These are phyloP conservation scores for Naganishia friedmannii DNA, from an alignment of 768 basidiomycete species.

Conservation along the genomic window DNA sequence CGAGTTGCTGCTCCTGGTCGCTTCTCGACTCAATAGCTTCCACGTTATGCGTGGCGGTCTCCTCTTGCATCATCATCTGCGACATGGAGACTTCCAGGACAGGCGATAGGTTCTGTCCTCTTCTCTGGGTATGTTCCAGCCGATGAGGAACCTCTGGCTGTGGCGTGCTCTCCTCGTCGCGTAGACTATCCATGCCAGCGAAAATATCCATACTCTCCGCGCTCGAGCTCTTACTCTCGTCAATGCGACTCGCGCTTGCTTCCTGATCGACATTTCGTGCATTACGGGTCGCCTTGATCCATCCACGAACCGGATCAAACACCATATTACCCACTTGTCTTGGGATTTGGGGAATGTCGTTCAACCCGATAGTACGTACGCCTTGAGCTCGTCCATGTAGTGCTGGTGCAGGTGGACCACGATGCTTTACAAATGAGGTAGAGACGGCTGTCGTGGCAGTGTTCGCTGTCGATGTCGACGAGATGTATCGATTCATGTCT, in stretches of 20 bases:
- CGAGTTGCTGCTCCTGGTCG: not conserved
- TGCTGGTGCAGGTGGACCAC: constrained; percentile 39
- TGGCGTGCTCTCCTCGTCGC: constrained; percentile 56
- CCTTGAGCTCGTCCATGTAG: constrained; percentile 23
- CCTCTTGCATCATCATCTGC: not conserved
- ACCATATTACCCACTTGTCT: constrained; percentile 82
- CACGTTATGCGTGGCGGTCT: not conserved
- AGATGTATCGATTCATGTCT: constrained; percentile 84
- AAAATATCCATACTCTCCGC: constrained; percentile 67
- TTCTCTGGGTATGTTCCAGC: not conserved
- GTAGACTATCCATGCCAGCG: constrained; percentile 80
- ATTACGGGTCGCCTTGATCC: constrained; percentile 11
- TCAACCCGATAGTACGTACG: constrained; percentile 71
- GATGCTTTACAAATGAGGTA: constrained; percentile 73
- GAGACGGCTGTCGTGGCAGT: constrained; percentile 55
- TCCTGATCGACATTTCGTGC: not conserved
- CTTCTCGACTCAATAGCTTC: not conserved
- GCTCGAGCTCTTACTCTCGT: constrained; percentile 30
- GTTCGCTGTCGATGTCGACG: constrained; percentile 79
- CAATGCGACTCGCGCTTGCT: not conserved
- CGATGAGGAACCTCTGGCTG: not conserved
- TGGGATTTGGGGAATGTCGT: constrained; percentile 66
- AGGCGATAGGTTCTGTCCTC: constrained; percentile 2
- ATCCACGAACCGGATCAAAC: constrained; percentile 61
- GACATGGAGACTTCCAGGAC: constrained; percentile 13